Conservation (phyloP, 2,329 filamentous ascomycete genomes). For the Aspergillus sp. region DNA sequence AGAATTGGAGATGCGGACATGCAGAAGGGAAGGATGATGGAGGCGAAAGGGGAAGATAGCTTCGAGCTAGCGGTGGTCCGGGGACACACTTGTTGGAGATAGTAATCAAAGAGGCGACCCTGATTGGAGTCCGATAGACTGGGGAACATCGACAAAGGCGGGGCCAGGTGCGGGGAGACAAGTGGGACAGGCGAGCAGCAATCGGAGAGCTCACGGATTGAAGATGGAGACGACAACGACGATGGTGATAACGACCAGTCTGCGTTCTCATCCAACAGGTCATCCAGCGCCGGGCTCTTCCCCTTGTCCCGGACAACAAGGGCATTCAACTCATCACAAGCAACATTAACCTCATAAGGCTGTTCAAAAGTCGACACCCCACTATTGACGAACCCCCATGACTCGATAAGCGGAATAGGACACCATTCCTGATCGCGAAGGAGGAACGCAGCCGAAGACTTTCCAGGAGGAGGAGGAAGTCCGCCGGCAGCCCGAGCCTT, state of each 20-base stretch:
- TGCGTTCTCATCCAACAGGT: background rate
- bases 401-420: constrained; percentile 27
- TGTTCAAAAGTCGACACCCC: constrained; percentile 31
- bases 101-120: constrained; percentile 42
- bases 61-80: constrained; percentile 42
- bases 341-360: constrained; percentile 29
- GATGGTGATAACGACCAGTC: constrained; percentile 2
- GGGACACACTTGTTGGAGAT: constrained; percentile 44
- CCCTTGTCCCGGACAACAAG: constrained; percentile 14
- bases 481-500: constrained; percentile 28
- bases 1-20: constrained; percentile 40
- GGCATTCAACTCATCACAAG: constrained; percentile 25
- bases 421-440: constrained; percentile 32
- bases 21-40: constrained; percentile 43
- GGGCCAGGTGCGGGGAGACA: constrained; percentile 13
- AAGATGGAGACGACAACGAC: too few relatives aligned
- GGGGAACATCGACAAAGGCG: constrained; percentile 32
- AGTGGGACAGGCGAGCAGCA: background rate
- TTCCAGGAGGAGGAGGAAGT: constrained; percentile 10
- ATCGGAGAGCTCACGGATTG: background rate
- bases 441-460: constrained; percentile 20
- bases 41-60: constrained; percentile 41
- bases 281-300: background rate
- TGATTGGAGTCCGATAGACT: constrained; percentile 32
- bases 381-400: constrained; percentile 39